phyloP scores from a whole-genome alignment of 179 eudicot species.

The Carnegiea gigantea region DNA sequence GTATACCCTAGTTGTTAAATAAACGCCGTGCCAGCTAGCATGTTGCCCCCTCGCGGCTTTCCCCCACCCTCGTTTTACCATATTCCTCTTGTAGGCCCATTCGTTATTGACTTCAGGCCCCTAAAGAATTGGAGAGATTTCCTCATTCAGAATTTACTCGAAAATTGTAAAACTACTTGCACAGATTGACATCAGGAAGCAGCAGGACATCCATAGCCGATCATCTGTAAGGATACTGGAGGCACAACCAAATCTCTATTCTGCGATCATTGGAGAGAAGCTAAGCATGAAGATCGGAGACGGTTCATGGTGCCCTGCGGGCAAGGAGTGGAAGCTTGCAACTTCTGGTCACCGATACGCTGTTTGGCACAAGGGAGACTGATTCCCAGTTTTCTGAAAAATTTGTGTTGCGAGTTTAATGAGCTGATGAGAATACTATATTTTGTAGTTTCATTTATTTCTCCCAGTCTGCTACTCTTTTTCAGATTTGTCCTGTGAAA shows the following conservation, averaged over 20 bases:
- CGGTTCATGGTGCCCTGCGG: conserved; percentile 81
- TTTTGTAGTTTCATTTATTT: background rate
- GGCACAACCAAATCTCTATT: conserved; percentile 74
- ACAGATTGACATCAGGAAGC: conserved; percentile 66
- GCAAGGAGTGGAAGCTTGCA: conserved; percentile 83
- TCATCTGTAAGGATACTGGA: conserved; percentile 68
- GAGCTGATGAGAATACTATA: background rate
- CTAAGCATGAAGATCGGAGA: conserved; percentile 84
- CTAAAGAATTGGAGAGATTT: too few species aligned
- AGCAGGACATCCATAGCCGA: conserved; percentile 66
- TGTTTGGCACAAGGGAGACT: conserved; percentile 64
- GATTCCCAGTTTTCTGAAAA: background rate
- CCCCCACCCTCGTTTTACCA: too few species aligned
- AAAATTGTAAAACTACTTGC: conserved; percentile 10
- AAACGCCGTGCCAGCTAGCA: too few species aligned
- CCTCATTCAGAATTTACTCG: background rate
- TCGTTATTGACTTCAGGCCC: too few species aligned
- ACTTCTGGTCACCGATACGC: conserved; percentile 77
- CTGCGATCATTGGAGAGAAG: conserved; percentile 79
- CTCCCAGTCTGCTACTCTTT: background rate
- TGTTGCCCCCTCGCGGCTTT: too few species aligned
- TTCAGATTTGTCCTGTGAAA: background rate
- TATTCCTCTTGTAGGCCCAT: too few species aligned
- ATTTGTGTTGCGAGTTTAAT: background rate
- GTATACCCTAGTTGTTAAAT: too few species aligned